These are phyloP conservation scores for Phytopythium delawarense DNA, from an alignment of 352 stramenopile genomes.

Conservation along the genomic window DNA sequence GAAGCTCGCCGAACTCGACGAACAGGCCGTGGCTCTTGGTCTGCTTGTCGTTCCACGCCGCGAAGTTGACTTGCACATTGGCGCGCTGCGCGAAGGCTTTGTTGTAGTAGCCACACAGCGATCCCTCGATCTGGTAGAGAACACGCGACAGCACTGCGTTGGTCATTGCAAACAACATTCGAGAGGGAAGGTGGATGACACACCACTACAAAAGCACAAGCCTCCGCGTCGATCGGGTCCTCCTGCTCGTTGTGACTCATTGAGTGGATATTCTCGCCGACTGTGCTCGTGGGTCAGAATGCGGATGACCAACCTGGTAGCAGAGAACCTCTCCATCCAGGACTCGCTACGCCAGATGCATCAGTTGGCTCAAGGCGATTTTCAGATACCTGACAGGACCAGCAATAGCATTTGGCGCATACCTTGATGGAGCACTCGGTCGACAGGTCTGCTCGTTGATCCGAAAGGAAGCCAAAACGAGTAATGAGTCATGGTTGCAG, in stretches of 20 bases:
- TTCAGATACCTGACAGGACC: background rate
- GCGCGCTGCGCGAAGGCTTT: slow-evolving; percentile 48
- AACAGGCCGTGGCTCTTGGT: slow-evolving; percentile 35
- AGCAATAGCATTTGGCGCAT: background rate
- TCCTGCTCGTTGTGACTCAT: slow-evolving; percentile 23
- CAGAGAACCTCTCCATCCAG: slow-evolving; percentile 65
- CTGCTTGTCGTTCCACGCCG: slow-evolving; percentile 45
- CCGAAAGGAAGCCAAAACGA: background rate
- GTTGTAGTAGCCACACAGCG: slow-evolving; percentile 66
- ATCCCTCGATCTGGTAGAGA: slow-evolving; percentile 48
- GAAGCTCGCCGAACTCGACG: slow-evolving; percentile 66
- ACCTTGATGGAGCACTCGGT: slow-evolving; percentile 53
- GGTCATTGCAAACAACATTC: background rate
- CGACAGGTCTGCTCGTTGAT: slow-evolving; percentile 33
- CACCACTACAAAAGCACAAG: slow-evolving; percentile 44
- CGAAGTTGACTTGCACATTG: slow-evolving; percentile 32
- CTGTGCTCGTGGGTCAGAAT: background rate
- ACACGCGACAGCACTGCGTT: background rate
- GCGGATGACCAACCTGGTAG: slow-evolving; percentile 32
- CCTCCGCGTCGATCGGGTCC: slow-evolving; percentile 32
- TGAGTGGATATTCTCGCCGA: background rate
- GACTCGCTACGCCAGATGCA: slow-evolving; percentile 22
- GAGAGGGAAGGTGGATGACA: background rate
- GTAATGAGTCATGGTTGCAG: background rate
- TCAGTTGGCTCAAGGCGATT: background rate